Conservation (phyloP, 257 asterid genomes). For the Solanum neorickii region DNA sequence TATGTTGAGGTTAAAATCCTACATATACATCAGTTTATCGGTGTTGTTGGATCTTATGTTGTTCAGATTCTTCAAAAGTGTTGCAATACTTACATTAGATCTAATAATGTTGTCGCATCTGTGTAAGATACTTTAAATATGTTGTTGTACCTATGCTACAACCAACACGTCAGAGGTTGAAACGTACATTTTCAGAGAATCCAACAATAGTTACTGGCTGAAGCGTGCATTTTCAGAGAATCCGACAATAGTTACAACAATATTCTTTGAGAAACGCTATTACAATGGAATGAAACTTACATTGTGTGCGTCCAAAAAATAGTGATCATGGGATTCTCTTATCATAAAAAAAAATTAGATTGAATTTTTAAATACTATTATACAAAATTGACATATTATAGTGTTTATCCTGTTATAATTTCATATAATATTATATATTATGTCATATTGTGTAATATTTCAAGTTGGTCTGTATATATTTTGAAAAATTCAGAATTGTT, state of each 20-base stretch:
- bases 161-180: neutral
- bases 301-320: too few relatives aligned
- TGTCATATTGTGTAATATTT: neutral
- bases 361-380: too few relatives aligned
- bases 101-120: too few relatives aligned
- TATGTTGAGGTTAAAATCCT: too few relatives aligned
- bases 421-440: too few relatives aligned
- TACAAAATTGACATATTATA: neutral
- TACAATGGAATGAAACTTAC: neutral
- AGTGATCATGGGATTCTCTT: neutral
- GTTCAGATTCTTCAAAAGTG: neutral
- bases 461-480: too few relatives aligned
- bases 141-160: neutral
- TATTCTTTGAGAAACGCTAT: neutral
- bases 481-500: neutral
- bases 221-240: too few relatives aligned
- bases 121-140: neutral
- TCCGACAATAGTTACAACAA: neutral
- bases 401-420: neutral
- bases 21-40: too few relatives aligned
- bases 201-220: neutral
- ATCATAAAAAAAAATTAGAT: too few relatives aligned
- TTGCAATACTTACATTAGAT: neutral
- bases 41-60: neutral
- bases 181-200: neutral